Base-by-base conservation (phyloP, 2,329 filamentous ascomycete genomes). In the Seiridium cupressi region DNA sequence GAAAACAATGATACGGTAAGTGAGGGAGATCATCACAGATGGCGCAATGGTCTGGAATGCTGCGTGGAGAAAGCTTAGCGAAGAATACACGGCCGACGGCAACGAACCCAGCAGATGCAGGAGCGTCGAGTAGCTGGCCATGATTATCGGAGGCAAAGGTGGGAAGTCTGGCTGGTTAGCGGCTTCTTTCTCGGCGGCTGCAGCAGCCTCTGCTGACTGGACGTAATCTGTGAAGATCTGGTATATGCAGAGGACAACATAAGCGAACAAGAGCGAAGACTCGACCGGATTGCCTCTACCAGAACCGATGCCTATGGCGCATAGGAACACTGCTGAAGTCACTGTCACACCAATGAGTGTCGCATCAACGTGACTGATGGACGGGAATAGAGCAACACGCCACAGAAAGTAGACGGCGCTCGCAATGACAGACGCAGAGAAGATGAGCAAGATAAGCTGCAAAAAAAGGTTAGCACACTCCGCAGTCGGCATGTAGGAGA, bases 151-250 rank as follows among this genome's bases (percentile, higher is more conserved):
- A 11, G 95, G 95, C 48, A 99, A 82, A n/a, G 95, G 95, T 44
- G 95, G 95, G 63, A 98, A 95, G 34, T 96, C 93, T n/a, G 91
- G 88, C 62, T 96, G 90, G 11, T 84, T 71, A 2, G 77, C 73
- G 38, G 78, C 76, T 55, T 80, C 74, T 61, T 77, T 77, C 51
- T 82, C 82, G 3, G 81, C 76, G 3, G 80, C 77, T 36, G 86
- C 83, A 38, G 83, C 79, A 35, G 84, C 80, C n/a, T 84, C 87
- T 18, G 84, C 76, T 4, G 91, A 93, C 3, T 95, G 93, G 66
- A 94, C 87, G 77, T 98, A 98, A 77, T 99, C 95, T 69, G 95
- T 99, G 76, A 98, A 98, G 74, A 98, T 98, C 76, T 99, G 95
- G 78, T 98, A 99, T 71, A 98, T 91, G 79, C 94, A 98, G 63